A percentile compares a stretch with the other conserved stretches of the same genome.
Conservation (phyloP, 2,329 filamentous ascomycete species). For the Pezicula neosporulosa region DNA sequence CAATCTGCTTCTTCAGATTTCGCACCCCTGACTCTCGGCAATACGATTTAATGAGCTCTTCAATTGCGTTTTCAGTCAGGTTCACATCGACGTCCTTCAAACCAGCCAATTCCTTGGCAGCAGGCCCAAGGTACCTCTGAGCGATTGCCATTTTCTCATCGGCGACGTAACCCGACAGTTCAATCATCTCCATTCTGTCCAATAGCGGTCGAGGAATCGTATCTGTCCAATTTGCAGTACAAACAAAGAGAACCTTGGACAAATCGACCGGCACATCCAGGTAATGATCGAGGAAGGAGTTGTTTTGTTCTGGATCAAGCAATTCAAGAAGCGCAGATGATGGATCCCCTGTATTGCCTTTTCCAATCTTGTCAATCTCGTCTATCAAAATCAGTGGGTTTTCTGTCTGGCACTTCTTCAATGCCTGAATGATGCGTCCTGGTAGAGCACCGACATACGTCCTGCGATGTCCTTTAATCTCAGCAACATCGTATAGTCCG, state of each 20-base stretch:
- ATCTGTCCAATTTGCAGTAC: slow-evolving; percentile 98
- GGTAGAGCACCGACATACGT: slow-evolving; percentile 96
- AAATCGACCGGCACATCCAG: slow-evolving; percentile 97
- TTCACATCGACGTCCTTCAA: slow-evolving; percentile 86
- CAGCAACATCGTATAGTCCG: slow-evolving; percentile 92
- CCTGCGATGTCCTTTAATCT: slow-evolving; percentile 95
- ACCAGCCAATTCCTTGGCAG: slow-evolving; percentile 91
- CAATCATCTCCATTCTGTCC: slow-evolving; percentile 97
- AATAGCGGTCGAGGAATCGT: slow-evolving; percentile 92
- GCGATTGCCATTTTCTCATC: slow-evolving; percentile 99
- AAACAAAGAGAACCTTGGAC: slow-evolving; percentile 97
- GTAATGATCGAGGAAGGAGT: slow-evolving; percentile 95
- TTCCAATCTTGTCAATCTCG: slow-evolving; percentile 96
- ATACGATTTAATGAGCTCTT: slow-evolving; percentile 97
- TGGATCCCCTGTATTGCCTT: slow-evolving; percentile 94
- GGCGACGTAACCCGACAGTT: slow-evolving; percentile 91
- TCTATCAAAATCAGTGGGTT: slow-evolving; percentile 96
- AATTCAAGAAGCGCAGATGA: slow-evolving; percentile 91
- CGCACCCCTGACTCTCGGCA: slow-evolving; percentile 95
- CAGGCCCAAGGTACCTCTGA: slow-evolving; percentile 84
- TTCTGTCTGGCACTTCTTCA: slow-evolving; percentile 99
- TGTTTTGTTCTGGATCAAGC: slow-evolving; percentile 95
- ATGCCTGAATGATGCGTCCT: slow-evolving; percentile 92
- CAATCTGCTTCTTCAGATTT: slow-evolving; percentile 98
- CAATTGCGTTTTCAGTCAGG: slow-evolving; percentile 82